Conservation (phyloP, 164 flowering plant species). For the Vitis amurensis region DNA sequence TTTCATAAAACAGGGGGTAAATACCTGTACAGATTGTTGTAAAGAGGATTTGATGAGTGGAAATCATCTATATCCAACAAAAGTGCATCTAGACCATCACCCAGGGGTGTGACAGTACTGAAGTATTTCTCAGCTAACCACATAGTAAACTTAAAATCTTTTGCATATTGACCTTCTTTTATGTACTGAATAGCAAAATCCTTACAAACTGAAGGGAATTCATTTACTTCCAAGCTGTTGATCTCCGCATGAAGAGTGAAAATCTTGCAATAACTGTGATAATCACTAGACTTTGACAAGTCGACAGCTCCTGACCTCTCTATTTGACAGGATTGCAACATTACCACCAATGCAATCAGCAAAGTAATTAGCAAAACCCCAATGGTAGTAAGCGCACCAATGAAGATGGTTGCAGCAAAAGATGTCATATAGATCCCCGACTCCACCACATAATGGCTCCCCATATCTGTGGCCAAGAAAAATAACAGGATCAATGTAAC, state of each 20-base stretch:
- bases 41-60: conserved; percentile 20
- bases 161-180: conserved; percentile 43
- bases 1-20: background rate
- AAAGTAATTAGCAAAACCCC: conserved; percentile 50
- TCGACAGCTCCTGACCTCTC: conserved; percentile 44
- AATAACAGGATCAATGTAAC: background rate
- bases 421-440: conserved; percentile 58
- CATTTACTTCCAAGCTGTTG: conserved; percentile 36
- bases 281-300: conserved; percentile 18
- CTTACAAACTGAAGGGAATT: conserved; percentile 50
- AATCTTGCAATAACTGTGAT: conserved; percentile 41
- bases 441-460: conserved; percentile 49
- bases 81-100: conserved; percentile 49
- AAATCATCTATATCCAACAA: conserved; percentile 63
- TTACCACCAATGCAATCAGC: conserved; percentile 46
- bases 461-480: conserved; percentile 33
- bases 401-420: conserved; percentile 60
- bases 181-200: conserved; percentile 33
- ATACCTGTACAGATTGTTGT: conserved; percentile 20
- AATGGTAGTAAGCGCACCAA: conserved; percentile 47
- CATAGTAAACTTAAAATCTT: conserved; percentile 38
- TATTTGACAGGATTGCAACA: conserved; percentile 62
- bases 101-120: conserved; percentile 24
- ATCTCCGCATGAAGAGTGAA: conserved; percentile 47
- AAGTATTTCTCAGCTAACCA: conserved; percentile 38